Conservation (phyloP, 768 basidiomycete species). For the Hericium coralloides region DNA sequence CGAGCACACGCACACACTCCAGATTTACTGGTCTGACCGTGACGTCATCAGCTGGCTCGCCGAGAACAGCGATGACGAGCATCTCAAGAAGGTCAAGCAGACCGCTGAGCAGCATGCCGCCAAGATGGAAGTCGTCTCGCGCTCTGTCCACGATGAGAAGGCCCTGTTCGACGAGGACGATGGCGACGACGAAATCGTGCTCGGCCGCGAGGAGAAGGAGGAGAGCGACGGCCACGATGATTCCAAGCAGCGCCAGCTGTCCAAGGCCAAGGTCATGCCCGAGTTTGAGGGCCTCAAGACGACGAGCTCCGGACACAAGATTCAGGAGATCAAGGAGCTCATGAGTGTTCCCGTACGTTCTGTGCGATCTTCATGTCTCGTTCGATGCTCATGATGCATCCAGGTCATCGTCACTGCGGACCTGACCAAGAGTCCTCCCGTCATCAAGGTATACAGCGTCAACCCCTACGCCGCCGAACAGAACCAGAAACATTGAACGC, state of each 20-base stretch:
- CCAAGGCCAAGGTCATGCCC: constrained; percentile 66
- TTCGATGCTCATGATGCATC: constrained; percentile 2
- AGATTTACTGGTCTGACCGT: constrained; percentile 92
- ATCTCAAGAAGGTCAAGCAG: constrained; percentile 89
- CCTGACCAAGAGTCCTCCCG: constrained; percentile 90
- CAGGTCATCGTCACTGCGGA: constrained; percentile 95
- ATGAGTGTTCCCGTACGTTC: constrained; percentile 84
- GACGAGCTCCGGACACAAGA: constrained; percentile 75
- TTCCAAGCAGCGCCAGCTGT: constrained; percentile 71
- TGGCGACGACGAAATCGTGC: constrained; percentile 69
- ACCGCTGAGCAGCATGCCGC: constrained; percentile 84
- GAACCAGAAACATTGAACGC: neutral
- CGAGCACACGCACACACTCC: constrained; percentile 85
- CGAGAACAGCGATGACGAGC: constrained; percentile 93
- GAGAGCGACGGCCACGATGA: constrained; percentile 40
- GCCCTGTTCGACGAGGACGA: constrained; percentile 88
- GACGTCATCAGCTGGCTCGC: constrained; percentile 95
- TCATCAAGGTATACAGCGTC: constrained; percentile 95
- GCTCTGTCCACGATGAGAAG: constrained; percentile 79
- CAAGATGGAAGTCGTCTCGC: constrained; percentile 86
- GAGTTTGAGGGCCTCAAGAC: constrained; percentile 77
- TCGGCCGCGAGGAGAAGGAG: constrained; percentile 45
- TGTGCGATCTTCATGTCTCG: neutral
- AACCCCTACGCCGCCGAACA: constrained; percentile 74
- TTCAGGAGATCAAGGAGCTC: constrained; percentile 90